Evolutionary conservation across 441 rosid genomes (phyloP), one percentile per base, ranked within the genome.

Genomic region (Mallotus japonicus): DNA sequence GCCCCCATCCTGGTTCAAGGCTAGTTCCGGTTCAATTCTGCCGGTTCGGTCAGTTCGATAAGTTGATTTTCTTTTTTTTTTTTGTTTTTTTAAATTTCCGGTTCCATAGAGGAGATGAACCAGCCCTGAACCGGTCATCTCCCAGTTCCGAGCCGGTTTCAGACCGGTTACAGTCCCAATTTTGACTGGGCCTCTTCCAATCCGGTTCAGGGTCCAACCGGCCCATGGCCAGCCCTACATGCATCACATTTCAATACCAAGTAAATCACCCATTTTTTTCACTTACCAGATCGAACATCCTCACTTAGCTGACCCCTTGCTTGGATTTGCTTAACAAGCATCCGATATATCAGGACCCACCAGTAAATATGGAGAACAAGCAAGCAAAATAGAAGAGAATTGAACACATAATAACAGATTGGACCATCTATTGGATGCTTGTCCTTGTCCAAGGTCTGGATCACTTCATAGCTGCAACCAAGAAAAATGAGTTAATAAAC

Each of bases 281-380:
- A 72, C 90, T 82, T 78, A 95, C 98, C 99, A 46, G 99, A 93
- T 85, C 99, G 85, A 59, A 95, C 97, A 87, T 95, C 99, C 68
- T 95, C 99, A 34, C 97, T 91, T 51, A 95, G 86, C 76, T 84
- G 83, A 65, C 98, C 98, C 79, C 94, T 81, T 42, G 89, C 91
- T 84, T 93, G 90, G 80, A 95, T 86, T 90, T 95, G 99, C 85
- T 85, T 89, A 59, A 89, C 89, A 73, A 95, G 97, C 99, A 95
- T 95, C 80, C 97, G 89, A 70, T 78, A 95, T 22, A 95, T 93
- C 83, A 95, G 77, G 59, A 90, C 90, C 99, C 98, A 93, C 98
- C 99, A 95, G 84, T 93, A 95, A 70, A 95, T 83, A 76, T 95
- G 97, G 73, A 95, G 96, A 80, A 93, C 88, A 50, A 93, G 97